A percentile compares a stretch with the other conserved stretches of the same genome.
Conservation (phyloP, 2,329 filamentous ascomycete genomes). For the Xylaria sp. region DNA sequence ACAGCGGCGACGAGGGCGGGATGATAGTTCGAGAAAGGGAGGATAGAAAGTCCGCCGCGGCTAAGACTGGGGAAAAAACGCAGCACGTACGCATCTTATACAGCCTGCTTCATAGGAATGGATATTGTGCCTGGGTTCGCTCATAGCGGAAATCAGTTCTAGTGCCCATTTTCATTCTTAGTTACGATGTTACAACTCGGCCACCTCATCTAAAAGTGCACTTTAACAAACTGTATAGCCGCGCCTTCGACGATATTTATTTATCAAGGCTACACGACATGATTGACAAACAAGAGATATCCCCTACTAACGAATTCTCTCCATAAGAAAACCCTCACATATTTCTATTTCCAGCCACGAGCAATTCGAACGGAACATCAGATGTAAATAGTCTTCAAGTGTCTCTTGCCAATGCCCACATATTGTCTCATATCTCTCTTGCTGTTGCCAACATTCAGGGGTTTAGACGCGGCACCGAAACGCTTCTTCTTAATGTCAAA, state of each 20-base stretch:
- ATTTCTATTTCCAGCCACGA: not conserved
- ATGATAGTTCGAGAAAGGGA: too few relatives aligned
- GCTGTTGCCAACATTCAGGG: constrained; percentile 47
- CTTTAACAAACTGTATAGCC: not conserved
- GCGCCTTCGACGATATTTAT: not conserved
- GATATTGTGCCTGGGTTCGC: not conserved
- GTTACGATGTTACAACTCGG: not conserved
- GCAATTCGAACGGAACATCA: constrained; percentile 7
- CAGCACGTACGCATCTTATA: too few relatives aligned
- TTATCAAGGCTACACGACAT: constrained; percentile 1
- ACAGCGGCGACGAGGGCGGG: not conserved
- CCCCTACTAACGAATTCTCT: not conserved
- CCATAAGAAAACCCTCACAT: not conserved
- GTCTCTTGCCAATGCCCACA: not conserved
- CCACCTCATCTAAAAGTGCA: not conserved
- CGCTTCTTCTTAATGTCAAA: constrained; percentile 67
- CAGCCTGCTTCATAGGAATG: too few relatives aligned
- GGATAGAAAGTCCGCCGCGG: too few relatives aligned
- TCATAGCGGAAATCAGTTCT: not conserved
- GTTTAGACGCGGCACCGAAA: constrained; percentile 57
- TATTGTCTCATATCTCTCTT: constrained; percentile 28
- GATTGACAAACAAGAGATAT: constrained; percentile 12
- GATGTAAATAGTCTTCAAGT: constrained; percentile 22
- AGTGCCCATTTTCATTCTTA: not conserved
- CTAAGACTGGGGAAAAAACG: too few relatives aligned